Evolutionary conservation across 2,329 filamentous ascomycete genomes (phyloP).

Genomic region (Trichoderma pleuroti): DNA sequence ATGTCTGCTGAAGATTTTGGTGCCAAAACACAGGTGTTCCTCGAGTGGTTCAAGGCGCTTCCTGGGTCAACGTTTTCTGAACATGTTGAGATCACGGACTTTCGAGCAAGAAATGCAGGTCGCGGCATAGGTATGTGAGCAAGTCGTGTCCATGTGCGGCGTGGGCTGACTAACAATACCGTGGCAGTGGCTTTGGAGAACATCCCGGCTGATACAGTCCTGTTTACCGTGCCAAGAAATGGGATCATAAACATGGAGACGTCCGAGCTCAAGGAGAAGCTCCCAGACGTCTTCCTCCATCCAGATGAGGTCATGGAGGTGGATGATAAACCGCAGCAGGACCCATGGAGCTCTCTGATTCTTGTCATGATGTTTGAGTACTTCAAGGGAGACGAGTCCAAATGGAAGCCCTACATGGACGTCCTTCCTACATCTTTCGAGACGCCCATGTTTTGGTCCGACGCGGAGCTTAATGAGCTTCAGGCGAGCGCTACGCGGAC

Average conservation of each 20-base stretch:
- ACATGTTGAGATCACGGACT: conserved; percentile 50
- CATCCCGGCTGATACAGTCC: conserved; percentile 68
- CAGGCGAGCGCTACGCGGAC: conserved; percentile 72
- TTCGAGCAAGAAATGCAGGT: conserved; percentile 49
- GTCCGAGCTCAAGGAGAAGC: conserved; percentile 59
- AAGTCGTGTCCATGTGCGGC: no score
- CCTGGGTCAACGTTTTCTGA: conserved; percentile 53
- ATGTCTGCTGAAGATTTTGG: conserved; percentile 37
- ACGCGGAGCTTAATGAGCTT: conserved; percentile 65
- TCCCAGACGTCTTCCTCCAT: conserved; percentile 51
- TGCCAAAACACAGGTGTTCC: conserved; percentile 43
- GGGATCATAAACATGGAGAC: conserved; percentile 70
- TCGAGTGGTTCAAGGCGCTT: conserved; percentile 52
- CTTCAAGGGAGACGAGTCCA: conserved; percentile 55
- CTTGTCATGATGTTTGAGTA: conserved; percentile 78
- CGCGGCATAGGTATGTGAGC: conserved; percentile 50
- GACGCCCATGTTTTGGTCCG: conserved; percentile 86
- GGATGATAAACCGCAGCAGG: conserved; percentile 39
- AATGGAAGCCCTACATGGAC: conserved; percentile 75
- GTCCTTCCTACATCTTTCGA: conserved; percentile 71
- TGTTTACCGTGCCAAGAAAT: conserved; percentile 75
- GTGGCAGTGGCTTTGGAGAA: conserved; percentile 64
- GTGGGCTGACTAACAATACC: background rate
- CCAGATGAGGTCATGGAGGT: conserved; percentile 38
- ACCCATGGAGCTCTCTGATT: conserved; percentile 61